Conservation (phyloP, 2,329 filamentous ascomycete genomes). For the Pestalotiopsis sp. region DNA sequence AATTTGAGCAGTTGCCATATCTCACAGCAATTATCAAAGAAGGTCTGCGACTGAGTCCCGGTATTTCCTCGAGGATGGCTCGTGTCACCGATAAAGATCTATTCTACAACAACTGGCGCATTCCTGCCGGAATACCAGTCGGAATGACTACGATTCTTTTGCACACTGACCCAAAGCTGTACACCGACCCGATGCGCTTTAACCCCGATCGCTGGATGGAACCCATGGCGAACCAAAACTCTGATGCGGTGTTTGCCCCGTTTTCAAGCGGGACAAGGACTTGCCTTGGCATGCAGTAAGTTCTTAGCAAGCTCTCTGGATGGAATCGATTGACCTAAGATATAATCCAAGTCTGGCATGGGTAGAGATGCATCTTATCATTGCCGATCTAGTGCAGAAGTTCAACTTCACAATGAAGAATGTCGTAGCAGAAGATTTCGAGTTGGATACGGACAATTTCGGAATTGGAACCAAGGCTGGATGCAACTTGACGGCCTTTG, state of each 20-base stretch:
- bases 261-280: constrained; percentile 11
- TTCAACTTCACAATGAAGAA: constrained; percentile 7
- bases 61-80: constrained; percentile 41
- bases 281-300: constrained; percentile 12
- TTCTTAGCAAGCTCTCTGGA: not conserved
- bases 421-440: not conserved
- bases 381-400: not conserved
- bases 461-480: not conserved
- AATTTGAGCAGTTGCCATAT: constrained; percentile 35
- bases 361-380: constrained; percentile 34
- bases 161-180: constrained; percentile 26
- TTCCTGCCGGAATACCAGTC: constrained; percentile 31
- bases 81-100: constrained; percentile 37
- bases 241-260: not conserved
- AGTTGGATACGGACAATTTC: not conserved
- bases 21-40: constrained; percentile 48
- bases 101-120: constrained; percentile 25
- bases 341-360: constrained; percentile 30
- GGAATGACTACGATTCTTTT: constrained; percentile 30
- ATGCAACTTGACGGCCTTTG: not conserved
- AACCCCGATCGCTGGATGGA: constrained; percentile 30
- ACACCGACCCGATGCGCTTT: constrained; percentile 24
- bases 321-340: not conserved
- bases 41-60: constrained; percentile 46
- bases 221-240: not conserved